These are phyloP conservation scores for Neonectria magnoliae DNA, from an alignment of 2,329 filamentous ascomycete genomes.

Conservation along the genomic window DNA sequence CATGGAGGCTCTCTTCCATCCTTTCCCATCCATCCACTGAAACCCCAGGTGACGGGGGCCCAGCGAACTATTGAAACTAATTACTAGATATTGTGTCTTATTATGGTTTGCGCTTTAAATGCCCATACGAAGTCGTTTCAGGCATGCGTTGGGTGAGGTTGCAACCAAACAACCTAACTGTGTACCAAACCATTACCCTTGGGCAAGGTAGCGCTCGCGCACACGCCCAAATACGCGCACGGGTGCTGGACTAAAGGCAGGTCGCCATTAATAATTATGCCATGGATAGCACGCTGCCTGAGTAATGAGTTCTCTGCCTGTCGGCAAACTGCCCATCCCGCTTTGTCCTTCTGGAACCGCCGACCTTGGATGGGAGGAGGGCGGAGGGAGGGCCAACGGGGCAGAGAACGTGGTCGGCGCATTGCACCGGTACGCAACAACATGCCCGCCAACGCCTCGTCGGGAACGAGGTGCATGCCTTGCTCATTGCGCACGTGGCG, in stretches of 20 bases:
- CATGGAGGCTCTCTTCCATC: background rate
- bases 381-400: background rate
- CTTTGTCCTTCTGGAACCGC: slow-evolving; percentile 2
- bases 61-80: background rate
- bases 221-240: slow-evolving; percentile 4
- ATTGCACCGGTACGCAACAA: slow-evolving; percentile 8
- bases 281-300: background rate
- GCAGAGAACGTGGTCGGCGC: slow-evolving; percentile 13
- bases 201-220: slow-evolving; percentile 3
- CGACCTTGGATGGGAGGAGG: background rate
- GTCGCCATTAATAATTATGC: background rate
- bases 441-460: slow-evolving; percentile 1
- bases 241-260: background rate
- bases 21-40: slow-evolving; percentile 7
- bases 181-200: background rate
- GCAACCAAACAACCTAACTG: background rate
- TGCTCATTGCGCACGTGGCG: background rate
- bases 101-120: background rate
- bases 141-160: background rate
- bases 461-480: slow-evolving; percentile 12
- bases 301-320: background rate
- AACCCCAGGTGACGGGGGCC: background rate
- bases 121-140: background rate
- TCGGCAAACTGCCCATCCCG: background rate
- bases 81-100: background rate